Base-by-base conservation (phyloP, 805 yeast genomes). In the Candida pini region DNA sequence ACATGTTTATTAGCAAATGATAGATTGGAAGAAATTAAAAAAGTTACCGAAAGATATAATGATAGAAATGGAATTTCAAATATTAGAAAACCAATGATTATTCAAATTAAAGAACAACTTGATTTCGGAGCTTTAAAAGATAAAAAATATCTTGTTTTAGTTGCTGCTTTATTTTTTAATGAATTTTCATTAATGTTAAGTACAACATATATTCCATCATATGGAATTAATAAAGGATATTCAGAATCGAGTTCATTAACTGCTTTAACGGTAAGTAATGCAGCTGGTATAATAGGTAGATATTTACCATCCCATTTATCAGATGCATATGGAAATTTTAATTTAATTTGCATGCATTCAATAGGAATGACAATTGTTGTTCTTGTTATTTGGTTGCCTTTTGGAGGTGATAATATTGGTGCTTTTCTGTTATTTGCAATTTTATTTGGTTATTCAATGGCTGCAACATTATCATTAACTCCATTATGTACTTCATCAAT, bases 401-500 rank as follows among this genome's bases (percentile, higher is more conserved):
- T 78, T 36, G 87, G 85, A 1, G n/a, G n/a, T n/a, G 38, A 51
- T 7, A 44, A 53, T 32, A 35, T 62, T 19, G 57, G 56, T 2
- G 69, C 64, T 0, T 55, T 79, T 34, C 71, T 74, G 43, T 64
- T 65, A 0, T 81, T 78, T 52, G 60, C 78, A 6, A 69, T 64
- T 0, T 32, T 71, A 3, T 73, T 70, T 48, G 88, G 88, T 0
- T 73, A 78, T 45, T 67, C 71, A 37, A 64, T 73, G 20, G 78
- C 86, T 3, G 71, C 82, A 14, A 73, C 81, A 5, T 60, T 83
- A 27, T 69, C 84, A 1, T 49, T 82, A 32, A 71, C 82, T 1
- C 87, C 90, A 0, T 78, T 76, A 4, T 81, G 89, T 41, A 68
- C 80, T n/a, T 73, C 83, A 0, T 71, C 73, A 30, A 74, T 83